Evolutionary conservation across 257 asterid genomes (phyloP).

Genomic region (Echium plantagineum): DNA sequence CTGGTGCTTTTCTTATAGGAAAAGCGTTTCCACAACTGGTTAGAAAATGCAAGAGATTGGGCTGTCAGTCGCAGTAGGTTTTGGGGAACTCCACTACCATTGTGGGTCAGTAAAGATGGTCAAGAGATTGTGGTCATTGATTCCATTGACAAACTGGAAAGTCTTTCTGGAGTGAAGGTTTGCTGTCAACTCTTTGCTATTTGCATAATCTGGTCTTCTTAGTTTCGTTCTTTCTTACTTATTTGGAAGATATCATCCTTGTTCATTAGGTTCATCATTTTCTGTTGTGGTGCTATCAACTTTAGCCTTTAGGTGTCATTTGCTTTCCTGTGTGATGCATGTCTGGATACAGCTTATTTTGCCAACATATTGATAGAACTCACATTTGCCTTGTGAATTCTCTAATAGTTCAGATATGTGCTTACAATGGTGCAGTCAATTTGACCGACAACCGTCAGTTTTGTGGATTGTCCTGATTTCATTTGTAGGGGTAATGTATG

Average conservation of each 20-base stretch:
- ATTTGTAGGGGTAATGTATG: no score
- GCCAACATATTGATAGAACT: no score
- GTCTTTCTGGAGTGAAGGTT: conserved; percentile 69
- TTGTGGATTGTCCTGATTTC: not conserved
- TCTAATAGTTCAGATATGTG: no score
- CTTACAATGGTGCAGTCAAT: not conserved
- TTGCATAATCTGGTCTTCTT: no score
- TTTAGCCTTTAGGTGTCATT: no score
- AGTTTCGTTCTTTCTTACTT: no score
- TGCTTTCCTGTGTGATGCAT: no score
- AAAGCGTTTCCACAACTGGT: conserved; percentile 96
- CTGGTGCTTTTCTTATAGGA: conserved; percentile 25
- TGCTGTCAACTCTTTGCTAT: not conserved
- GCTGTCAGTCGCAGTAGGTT: conserved; percentile 98
- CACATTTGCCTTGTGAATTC: no score
- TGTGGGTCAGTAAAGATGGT: conserved; percentile 91
- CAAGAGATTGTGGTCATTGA: conserved; percentile 78
- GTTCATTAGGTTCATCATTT: no score
- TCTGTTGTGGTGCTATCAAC: no score
- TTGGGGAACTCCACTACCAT: conserved; percentile 99
- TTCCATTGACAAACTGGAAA: conserved; percentile 72
- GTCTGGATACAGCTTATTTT: no score
- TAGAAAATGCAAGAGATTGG: conserved; percentile 98
- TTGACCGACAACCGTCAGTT: not conserved
- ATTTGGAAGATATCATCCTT: no score